A percentile compares a stretch with the other conserved stretches of the same genome.
phyloP scores from a whole-genome alignment of 306 rosid genomes.

The Rubus parviflorus region DNA sequence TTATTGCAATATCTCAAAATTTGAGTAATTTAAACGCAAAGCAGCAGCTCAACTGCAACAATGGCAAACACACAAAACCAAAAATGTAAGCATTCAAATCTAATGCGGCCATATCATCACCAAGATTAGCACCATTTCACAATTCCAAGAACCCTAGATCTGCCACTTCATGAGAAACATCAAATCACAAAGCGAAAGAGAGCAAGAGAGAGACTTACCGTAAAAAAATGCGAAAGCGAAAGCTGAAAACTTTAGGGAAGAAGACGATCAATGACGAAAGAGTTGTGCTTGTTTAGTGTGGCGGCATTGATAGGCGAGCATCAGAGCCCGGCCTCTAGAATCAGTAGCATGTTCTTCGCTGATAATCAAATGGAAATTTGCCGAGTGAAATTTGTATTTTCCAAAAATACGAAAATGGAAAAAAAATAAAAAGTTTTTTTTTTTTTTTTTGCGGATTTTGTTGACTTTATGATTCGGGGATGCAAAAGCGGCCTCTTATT shows the following conservation, averaged over 20 bases:
- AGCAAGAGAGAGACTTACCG: conserved; percentile 11
- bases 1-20: conserved; percentile 4
- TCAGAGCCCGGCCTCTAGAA: not conserved
- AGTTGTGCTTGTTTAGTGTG: not conserved
- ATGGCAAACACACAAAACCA: not conserved
- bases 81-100: not conserved
- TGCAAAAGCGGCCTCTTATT: not conserved
- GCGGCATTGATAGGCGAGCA: conserved; percentile 18
- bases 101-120: not conserved
- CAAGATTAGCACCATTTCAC: not conserved
- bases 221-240: not conserved
- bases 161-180: not conserved
- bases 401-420: not conserved
- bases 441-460: not conserved
- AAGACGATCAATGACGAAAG: not conserved
- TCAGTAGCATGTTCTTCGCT: not conserved
- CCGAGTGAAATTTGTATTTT: not conserved
- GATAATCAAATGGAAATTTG: not conserved
- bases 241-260: not conserved
- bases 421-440: not conserved
- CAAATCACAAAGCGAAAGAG: not conserved
- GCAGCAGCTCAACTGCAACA: conserved; percentile 27
- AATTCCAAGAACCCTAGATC: conserved; percentile 35
- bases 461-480: not conserved
- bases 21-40: not conserved